phyloP scores from a whole-genome alignment of 352 stramenopile genomes.

The Pythium biforme region DNA sequence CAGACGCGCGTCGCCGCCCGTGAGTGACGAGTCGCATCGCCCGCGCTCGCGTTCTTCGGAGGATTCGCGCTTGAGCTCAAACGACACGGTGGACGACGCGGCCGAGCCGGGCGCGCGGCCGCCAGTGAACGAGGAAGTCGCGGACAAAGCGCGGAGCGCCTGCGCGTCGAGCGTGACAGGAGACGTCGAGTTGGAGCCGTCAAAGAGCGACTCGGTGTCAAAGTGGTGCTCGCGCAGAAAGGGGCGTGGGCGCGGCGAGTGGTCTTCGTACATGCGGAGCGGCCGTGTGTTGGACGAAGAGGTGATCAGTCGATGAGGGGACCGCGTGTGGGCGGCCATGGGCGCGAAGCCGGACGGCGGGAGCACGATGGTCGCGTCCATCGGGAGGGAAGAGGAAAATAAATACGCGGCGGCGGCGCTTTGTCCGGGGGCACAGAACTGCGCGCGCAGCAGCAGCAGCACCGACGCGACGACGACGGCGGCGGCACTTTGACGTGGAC shows the following conservation, averaged over 20 bases:
- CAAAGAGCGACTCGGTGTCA: slow-evolving; percentile 1
- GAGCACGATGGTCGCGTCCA: slow-evolving; percentile 13
- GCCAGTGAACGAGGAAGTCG: background rate
- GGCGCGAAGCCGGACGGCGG: background rate
- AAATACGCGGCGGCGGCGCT: background rate
- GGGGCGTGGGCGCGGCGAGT: background rate
- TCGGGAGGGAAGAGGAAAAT: too few relatives aligned
- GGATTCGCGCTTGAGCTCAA: slow-evolving; percentile 22
- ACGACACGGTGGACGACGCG: slow-evolving; percentile 9
- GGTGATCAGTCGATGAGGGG: slow-evolving; percentile 1
- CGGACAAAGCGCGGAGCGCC: slow-evolving; percentile 1
- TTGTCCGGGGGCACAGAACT: background rate
- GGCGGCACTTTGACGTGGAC: slow-evolving; percentile 4
- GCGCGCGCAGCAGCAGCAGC: background rate
- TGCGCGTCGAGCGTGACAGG: background rate
- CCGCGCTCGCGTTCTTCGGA: slow-evolving; percentile 32
- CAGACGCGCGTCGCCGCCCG: slow-evolving; percentile 37
- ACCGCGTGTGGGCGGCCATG: background rate
- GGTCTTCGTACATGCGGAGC: background rate
- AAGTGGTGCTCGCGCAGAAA: background rate
- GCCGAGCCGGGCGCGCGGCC: slow-evolving; percentile 1
- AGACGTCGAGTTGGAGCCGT: background rate
- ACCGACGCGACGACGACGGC: background rate
- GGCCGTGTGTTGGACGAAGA: background rate
- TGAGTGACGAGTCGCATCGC: slow-evolving; percentile 34